Percentiles rank a stretch among this genome's conserved stretches.
Evolutionary conservation across 2,329 filamentous ascomycete species (phyloP).

Genomic region (Berkeleyomyces rouxiae): DNA sequence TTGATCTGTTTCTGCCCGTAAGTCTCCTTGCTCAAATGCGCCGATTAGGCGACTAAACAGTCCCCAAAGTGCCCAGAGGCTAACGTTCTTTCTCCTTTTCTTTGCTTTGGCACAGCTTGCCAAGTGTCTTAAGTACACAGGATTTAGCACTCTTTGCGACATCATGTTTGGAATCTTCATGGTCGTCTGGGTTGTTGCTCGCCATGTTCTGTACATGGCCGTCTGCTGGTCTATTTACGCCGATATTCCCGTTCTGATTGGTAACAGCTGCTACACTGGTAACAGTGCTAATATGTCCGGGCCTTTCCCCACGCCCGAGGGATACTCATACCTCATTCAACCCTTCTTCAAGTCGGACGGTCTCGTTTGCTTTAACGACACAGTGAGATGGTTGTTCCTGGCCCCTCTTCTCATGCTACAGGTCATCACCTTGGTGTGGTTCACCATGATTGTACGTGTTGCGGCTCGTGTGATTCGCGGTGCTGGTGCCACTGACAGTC

Average conservation of each 20-base stretch:
- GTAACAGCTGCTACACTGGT: conserved; percentile 55
- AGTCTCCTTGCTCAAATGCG: conserved; percentile 19
- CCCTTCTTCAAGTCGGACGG: conserved; percentile 58
- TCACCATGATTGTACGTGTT: conserved; percentile 71
- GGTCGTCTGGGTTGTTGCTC: conserved; percentile 63
- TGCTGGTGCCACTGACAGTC: conserved; percentile 62
- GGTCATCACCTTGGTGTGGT: conserved; percentile 70
- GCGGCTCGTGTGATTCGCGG: conserved; percentile 66
- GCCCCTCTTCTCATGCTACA: conserved; percentile 63
- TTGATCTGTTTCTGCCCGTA: conserved; percentile 77
- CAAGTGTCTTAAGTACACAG: conserved; percentile 85
- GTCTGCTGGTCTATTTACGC: conserved; percentile 71
- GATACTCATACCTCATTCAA: conserved; percentile 48
- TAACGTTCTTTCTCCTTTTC: conserved; percentile 9
- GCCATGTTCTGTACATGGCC: conserved; percentile 64
- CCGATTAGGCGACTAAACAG: neutral
- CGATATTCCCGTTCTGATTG: conserved; percentile 44
- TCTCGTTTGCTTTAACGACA: conserved; percentile 61
- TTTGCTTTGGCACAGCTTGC: conserved; percentile 41
- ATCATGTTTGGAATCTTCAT: conserved; percentile 74
- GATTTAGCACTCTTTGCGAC: conserved; percentile 62
- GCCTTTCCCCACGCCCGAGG: conserved; percentile 34
- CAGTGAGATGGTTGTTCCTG: conserved; percentile 63
- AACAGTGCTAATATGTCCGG: conserved; percentile 36
- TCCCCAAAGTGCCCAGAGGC: neutral